Base-by-base conservation (phyloP, 106 monocot species). In the Dendrobium chrysotoxum region DNA sequence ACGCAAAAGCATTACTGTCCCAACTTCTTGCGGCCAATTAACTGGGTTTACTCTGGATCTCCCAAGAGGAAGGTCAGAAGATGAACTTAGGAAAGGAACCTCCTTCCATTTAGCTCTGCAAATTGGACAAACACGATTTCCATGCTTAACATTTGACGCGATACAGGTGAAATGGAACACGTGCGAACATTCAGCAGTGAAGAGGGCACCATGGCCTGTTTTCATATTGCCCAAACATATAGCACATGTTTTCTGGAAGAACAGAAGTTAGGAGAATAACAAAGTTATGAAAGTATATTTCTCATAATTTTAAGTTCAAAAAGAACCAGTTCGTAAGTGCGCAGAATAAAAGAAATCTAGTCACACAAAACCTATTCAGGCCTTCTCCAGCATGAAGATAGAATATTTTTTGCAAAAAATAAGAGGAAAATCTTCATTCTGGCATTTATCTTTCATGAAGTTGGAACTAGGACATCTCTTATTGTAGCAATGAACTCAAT, bases 81-180 rank as follows among this genome's bases (percentile, higher is more conserved):
- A 74, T 0, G 92, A 79, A 3, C 57, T 84, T 44, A 84, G 86
- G 12, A 96, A 84, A 26, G 93, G 96, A 18, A 93, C 17, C 13
- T 96, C 96, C 82, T 93, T 96, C 96, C 96, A 96, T 83, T 90
- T 93, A 35, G 93, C 88, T 66, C 96, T 86, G 80, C 96, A 96
- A 55, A 96, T 86, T 18, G 93, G 96, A 80, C 96, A 93, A 4
- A 86, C 83, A 46, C 83, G 85, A 68, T 93, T 96, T 8, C 96
- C 96, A 61, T 93, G 85, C 54, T 91, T 93, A 8, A 93, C 91
- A 80, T 90, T 96, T 20, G 93, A 90, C 20, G 91, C 81, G 50
- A 96, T 91, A 84, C 96, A 96, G 73, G 85, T 85, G 81, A 96
- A 96, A 82, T 93, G 96, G 86, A 96, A 96, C 47, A 81, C 85